Evolutionary conservation across 1,139 yeast species (phyloP).

Genomic region (Nematodospora anomalae): DNA sequence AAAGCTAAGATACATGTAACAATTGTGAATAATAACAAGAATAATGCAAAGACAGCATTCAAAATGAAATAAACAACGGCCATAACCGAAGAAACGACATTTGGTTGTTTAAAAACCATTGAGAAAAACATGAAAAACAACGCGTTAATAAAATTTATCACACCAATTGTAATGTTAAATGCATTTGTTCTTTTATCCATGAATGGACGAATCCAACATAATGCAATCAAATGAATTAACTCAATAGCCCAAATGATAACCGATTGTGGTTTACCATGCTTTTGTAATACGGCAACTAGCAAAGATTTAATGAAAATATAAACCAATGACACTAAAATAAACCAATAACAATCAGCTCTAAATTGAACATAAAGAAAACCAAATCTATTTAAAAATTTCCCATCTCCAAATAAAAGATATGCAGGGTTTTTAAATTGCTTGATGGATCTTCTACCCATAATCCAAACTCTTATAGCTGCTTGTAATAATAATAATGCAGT

Average conservation of each 20-base stretch:
- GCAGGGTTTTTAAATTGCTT: slow-evolving; percentile 87
- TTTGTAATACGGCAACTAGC: slow-evolving; percentile 84
- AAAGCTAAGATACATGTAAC: slow-evolving; percentile 84
- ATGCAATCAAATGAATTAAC: slow-evolving; percentile 58
- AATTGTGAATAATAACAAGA: slow-evolving; percentile 79
- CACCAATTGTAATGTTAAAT: slow-evolving; percentile 82
- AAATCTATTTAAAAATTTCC: slow-evolving; percentile 75
- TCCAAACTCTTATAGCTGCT: slow-evolving; percentile 71
- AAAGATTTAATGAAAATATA: slow-evolving; percentile 75
- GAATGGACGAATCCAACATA: slow-evolving; percentile 79
- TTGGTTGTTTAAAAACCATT: slow-evolving; percentile 78
- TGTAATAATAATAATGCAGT: slow-evolving; percentile 61
- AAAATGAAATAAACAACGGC: slow-evolving; percentile 89
- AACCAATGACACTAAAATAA: slow-evolving; percentile 61
- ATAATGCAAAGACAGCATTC: slow-evolving; percentile 86
- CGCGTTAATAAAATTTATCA: slow-evolving; percentile 78
- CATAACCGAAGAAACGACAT: slow-evolving; percentile 84
- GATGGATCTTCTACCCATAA: slow-evolving; percentile 71
- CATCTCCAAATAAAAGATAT: slow-evolving; percentile 83
- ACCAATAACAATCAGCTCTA: slow-evolving; percentile 85
- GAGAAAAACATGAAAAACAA: slow-evolving; percentile 88
- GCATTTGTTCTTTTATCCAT: slow-evolving; percentile 94
- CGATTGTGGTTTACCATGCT: slow-evolving; percentile 77
- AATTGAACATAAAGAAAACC: slow-evolving; percentile 93
- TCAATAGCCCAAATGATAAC: slow-evolving; percentile 76